These are phyloP conservation scores for Citrus medica DNA, from an alignment of 345 rosid species.

Conservation along the genomic window DNA sequence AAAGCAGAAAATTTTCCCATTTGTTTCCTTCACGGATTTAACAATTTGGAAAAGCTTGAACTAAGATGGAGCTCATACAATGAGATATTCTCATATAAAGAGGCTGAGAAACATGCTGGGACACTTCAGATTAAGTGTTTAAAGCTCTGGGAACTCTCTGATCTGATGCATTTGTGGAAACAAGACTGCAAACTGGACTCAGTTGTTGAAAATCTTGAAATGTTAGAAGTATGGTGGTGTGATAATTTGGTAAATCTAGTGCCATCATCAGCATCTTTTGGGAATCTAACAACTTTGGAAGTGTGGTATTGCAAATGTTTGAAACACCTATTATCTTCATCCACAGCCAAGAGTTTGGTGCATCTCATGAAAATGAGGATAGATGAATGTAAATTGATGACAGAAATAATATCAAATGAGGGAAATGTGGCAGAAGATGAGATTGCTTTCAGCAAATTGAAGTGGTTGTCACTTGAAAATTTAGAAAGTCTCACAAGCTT, in stretches of 20 bases:
- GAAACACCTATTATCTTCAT: background rate
- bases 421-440: background rate
- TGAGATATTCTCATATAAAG: background rate
- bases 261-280: background rate
- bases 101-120: background rate
- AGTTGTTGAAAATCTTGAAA: constrained; percentile 7
- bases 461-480: background rate
- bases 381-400: background rate
- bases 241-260: background rate
- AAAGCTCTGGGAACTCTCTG: background rate
- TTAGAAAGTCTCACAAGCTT: background rate
- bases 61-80: background rate
- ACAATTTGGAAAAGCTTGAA: constrained; percentile 11
- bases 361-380: background rate
- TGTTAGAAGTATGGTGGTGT: background rate
- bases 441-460: background rate
- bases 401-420: background rate
- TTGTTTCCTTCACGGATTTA: background rate
- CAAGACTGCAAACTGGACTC: background rate
- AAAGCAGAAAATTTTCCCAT: background rate
- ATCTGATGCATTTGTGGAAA: constrained; percentile 9
- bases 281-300: background rate
- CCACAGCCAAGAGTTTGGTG: background rate
- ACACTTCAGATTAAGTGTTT: background rate
- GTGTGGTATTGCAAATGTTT: background rate